phyloP scores from a whole-genome alignment of 1,284 basidiomycete genomes.

The Cryptococcus sp. region DNA sequence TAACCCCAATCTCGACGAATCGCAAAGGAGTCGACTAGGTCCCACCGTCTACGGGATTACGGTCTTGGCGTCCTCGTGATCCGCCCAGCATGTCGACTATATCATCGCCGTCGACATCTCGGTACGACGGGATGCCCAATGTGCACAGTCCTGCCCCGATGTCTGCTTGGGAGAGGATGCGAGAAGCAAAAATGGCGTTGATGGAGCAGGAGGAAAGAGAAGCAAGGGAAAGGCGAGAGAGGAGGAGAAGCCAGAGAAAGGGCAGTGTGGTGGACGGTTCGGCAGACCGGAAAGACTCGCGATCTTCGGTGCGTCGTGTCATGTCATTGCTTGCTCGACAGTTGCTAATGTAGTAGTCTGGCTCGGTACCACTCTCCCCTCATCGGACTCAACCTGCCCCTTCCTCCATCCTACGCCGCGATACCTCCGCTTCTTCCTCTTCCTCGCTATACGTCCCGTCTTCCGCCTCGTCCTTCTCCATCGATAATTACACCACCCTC shows the following conservation, averaged over 20 bases:
- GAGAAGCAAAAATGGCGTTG: slow-evolving; percentile 7
- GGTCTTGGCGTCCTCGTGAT: no score
- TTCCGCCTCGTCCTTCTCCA: not conserved
- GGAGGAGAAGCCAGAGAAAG: not conserved
- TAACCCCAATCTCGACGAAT: no score
- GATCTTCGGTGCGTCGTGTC: not conserved
- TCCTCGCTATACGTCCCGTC: slow-evolving; percentile 1
- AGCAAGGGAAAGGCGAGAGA: not conserved
- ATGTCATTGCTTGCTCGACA: no score
- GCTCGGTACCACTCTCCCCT: not conserved
- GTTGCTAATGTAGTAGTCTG: no score
- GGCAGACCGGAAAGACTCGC: not conserved
- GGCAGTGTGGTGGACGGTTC: not conserved
- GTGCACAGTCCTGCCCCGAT: not conserved
- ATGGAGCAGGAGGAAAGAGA: slow-evolving; percentile 12
- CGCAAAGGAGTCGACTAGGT: no score
- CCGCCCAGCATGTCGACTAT: not conserved
- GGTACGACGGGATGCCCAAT: not conserved
- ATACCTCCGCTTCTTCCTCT: slow-evolving; percentile 2
- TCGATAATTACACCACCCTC: not conserved
- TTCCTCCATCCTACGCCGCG: slow-evolving; percentile 3
- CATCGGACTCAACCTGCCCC: not conserved
- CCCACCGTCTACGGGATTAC: no score
- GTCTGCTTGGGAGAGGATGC: slow-evolving; percentile 13
- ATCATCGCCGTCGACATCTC: not conserved